Evolutionary conservation across 1,284 basidiomycete species (phyloP), one percentile per base, ranked within the genome.

Genomic region (Mixia osmundae): DNA sequence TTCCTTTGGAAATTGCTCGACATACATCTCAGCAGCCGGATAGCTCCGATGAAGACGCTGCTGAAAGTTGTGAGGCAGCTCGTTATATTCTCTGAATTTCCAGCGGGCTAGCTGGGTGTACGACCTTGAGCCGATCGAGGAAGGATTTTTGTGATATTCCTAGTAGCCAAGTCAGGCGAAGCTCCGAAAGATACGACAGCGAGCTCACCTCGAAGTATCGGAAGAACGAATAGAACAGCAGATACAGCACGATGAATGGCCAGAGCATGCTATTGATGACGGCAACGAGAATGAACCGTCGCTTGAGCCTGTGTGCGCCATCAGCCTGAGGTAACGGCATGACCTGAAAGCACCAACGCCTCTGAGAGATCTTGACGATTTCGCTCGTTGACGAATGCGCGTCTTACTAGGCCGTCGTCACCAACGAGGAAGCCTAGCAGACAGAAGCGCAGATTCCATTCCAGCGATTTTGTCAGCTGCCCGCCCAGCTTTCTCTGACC

Each of bases 81-180:
- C 89, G 55, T 97, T 99, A 63, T 94, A 99, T 55, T 97, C 91
- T 42, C 91, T 69, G 52, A 97, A 97, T 54, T 94, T 95, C 91
- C 91, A 99, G 46, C 79, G 73, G 0, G 87, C 89, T 46, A 79
- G 85, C 2, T 74, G 76, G 0, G 89, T 97, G 52, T 95, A 99
- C 44, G 78, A 71, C 25, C 91, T 69, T 3, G 76, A 73, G 18
- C 85, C 78, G 33, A 95, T 79, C 0, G 77, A 76, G 0, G 87
- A 89, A 1, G 89, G 89, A 51, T 97, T 82, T 59, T 94, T 87
- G 66, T 87, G 89, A 53, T 94, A 95, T 64, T 97, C 85, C 83
- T 91, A 45, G n/a, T 26, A 10, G 20, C 44, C 15, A 22, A 27
- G n/a, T n/a, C n/a, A 12, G 18, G 12, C 5, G 15, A 33, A 21